phyloP scores from a whole-genome alignment of 352 stramenopile species.

The Phytophthora ohioensis region DNA sequence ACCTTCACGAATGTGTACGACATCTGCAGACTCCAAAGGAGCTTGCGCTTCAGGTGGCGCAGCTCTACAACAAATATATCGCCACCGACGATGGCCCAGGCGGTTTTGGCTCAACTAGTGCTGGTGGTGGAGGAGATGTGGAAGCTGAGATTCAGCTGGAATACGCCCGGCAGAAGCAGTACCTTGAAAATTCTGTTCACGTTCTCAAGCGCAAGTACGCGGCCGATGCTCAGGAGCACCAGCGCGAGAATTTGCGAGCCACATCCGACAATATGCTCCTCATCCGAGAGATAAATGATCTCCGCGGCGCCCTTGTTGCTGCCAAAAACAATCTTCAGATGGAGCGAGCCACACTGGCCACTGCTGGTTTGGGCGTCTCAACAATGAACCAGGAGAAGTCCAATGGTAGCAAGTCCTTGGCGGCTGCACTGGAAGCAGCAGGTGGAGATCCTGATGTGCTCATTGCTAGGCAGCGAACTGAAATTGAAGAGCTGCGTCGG shows the following conservation, averaged over 20 bases:
- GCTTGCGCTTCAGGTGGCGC: conserved; percentile 81
- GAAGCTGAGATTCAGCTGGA: conserved; percentile 83
- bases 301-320: conserved; percentile 77
- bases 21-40: conserved; percentile 78
- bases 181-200: conserved; percentile 93
- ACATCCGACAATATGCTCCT: conserved; percentile 91
- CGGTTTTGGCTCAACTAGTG: conserved; percentile 24
- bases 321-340: conserved; percentile 87
- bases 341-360: conserved; percentile 60
- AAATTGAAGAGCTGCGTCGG: conserved; percentile 84
- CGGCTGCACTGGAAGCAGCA: conserved; percentile 27
- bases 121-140: conserved; percentile 50
- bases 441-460: conserved; percentile 62
- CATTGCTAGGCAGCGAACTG: conserved; percentile 60
- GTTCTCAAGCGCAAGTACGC: conserved; percentile 90
- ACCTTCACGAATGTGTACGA: conserved; percentile 87
- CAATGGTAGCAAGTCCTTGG: conserved; percentile 28
- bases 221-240: conserved; percentile 74
- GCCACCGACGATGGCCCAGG: conserved; percentile 39
- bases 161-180: conserved; percentile 93
- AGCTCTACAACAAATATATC: conserved; percentile 82
- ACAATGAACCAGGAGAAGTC: conserved; percentile 39
- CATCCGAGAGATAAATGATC: conserved; percentile 94
- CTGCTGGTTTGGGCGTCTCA: conserved; percentile 24
- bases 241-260: conserved; percentile 67